Conservation (phyloP, 495 filamentous ascomycete species). For the Penicillium subrubescens region DNA sequence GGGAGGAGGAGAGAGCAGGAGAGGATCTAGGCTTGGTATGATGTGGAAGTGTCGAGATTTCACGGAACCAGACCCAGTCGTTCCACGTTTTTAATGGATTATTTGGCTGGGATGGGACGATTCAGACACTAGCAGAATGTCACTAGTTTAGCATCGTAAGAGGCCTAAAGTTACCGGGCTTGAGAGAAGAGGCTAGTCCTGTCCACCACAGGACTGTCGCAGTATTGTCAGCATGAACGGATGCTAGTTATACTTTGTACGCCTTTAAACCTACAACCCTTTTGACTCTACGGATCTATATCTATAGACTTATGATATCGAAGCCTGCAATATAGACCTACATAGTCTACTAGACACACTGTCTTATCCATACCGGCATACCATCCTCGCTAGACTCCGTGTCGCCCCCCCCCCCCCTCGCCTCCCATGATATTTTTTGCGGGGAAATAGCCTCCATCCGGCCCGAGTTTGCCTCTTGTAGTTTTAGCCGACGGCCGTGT, state of each 20-base stretch:
- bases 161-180: not conserved
- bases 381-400: not conserved
- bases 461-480: not conserved
- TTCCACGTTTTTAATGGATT: not conserved
- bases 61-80: conserved; percentile 11
- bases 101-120: not conserved
- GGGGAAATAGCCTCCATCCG: conserved; percentile 17
- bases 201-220: not conserved
- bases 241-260: not conserved
- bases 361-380: not conserved
- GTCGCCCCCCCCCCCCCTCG: not conserved
- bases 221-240: not conserved
- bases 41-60: conserved; percentile 6
- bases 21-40: conserved; percentile 8
- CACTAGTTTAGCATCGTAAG: not conserved
- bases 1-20: not conserved
- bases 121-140: not conserved
- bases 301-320: not conserved
- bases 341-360: not conserved
- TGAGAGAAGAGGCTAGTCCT: not conserved
- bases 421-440: conserved; percentile 10
- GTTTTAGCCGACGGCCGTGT: conserved; percentile 11
- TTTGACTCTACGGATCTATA: not conserved
- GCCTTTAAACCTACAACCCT: too few species aligned
- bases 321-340: not conserved